Evolutionary conservation across 2,329 filamentous ascomycete species (phyloP), one percentile per base, ranked within the genome.

Genomic region (Thyridium curvatum): DNA sequence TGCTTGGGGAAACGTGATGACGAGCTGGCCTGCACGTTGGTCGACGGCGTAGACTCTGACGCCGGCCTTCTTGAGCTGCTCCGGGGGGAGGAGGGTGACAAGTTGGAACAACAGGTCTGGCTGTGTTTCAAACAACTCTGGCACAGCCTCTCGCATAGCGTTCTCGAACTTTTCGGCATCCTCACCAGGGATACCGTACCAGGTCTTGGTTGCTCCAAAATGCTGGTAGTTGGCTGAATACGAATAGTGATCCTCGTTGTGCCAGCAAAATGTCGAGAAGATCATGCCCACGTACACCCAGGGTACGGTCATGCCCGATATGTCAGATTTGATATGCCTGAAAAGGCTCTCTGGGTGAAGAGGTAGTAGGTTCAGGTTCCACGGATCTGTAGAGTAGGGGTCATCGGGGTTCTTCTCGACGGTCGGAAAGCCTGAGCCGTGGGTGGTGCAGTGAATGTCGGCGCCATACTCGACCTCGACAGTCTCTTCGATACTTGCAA

Each of bases 241-340:
- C 2, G 93, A 84, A 57, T 95, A 96, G 56, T 98, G 93, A 54
- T 98, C 93, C 55, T 98, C 93, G 47, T 95, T 96, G 59, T 98
- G 93, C 93, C 93, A 98, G 62, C 93, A 98, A 56, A 98, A 98
- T 0, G 93, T 97, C 0, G 93, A 98, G 59, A 98, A 98, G 30
- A 94, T 94, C 93, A 98, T 98, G 45, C 93, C 93, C 4, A 98
- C 93, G 56, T 98, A 98, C 4, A 98, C 80, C 93, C 93, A 98
- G 1, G 93, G 93, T 8, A 98, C 91, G 0, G 93, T 98, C 93
- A 98, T 98, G 30, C 93, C 93, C 2, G 93, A 97, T 38, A 98
- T 94, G 55, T 98, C 93, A 0, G 91, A 88, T 60, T 97, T 97
- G 69, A 98, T 97, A 52, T 98, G 87, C 35, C 91, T 79, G 68